A percentile compares a stretch with the other conserved stretches of the same genome.
phyloP scores from a whole-genome alignment of 106 monocot species.

The Acorus gramineus region DNA sequence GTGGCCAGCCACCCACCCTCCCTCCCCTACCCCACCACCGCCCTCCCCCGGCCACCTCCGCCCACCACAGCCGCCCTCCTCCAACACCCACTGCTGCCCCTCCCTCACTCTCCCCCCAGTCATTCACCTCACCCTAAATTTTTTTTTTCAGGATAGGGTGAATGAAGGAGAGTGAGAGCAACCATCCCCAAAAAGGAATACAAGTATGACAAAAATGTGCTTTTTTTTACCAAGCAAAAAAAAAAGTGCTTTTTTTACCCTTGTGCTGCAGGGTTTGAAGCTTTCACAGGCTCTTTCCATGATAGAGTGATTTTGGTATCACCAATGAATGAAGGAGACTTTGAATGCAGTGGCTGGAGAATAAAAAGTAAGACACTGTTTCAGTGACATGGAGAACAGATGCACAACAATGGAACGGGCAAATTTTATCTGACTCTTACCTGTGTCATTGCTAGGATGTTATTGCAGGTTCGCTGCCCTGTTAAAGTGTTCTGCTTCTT shows the following conservation, averaged over 20 bases:
- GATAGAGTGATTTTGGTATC: constrained; percentile 76
- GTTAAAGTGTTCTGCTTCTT: constrained; percentile 72
- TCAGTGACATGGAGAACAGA: background rate
- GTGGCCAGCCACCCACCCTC: too few species aligned
- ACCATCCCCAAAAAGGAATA: too few species aligned
- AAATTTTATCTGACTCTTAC: constrained; percentile 17
- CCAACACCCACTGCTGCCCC: too few species aligned
- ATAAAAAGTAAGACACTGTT: background rate
- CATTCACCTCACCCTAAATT: too few species aligned
- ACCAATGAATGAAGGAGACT: constrained; percentile 84
- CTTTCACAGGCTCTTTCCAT: constrained; percentile 64
- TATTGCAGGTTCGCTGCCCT: constrained; percentile 65
- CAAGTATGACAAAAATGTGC: too few species aligned
- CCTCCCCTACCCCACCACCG: too few species aligned
- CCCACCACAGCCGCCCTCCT: too few species aligned
- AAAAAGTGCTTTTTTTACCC: constrained; percentile 13
- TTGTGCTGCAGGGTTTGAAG: constrained; percentile 22
- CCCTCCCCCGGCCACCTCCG: too few species aligned
- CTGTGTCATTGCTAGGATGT: constrained; percentile 87
- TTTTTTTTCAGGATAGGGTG: too few species aligned
- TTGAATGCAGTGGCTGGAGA: constrained; percentile 77
- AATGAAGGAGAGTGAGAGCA: too few species aligned
- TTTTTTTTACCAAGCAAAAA: background rate
- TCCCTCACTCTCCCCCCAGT: too few species aligned
- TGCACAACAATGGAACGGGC: background rate